Conservation (phyloP, 23 red algal genomes). For the Gracilaria vermiculophylla region DNA sequence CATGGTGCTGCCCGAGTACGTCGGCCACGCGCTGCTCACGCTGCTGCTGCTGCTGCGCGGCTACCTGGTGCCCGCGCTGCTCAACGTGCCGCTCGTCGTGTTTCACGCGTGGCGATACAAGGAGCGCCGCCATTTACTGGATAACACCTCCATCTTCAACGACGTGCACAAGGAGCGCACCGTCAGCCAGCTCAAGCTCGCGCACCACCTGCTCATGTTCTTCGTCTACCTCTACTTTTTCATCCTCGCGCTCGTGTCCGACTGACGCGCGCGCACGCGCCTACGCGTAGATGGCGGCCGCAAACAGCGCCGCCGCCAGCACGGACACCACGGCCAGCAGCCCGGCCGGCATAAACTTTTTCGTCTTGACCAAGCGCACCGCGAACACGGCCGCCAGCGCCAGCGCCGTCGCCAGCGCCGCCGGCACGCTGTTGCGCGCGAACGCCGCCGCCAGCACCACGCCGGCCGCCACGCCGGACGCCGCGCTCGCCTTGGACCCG, state of each 20-base stretch:
- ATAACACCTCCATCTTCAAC: constrained; percentile 90
- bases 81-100: constrained; percentile 72
- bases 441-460: constrained; percentile 69
- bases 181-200: constrained; percentile 78
- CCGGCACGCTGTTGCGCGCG: constrained; percentile 49
- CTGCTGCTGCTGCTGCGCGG: constrained; percentile 65
- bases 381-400: constrained; percentile 76
- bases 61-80: constrained; percentile 44
- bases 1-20: constrained; percentile 72
- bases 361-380: constrained; percentile 83
- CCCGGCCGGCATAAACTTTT: constrained; percentile 87
- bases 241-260: constrained; percentile 45
- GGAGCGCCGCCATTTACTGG: constrained; percentile 72
- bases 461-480: constrained; percentile 69
- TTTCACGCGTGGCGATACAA: constrained; percentile 67
- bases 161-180: constrained; percentile 54
- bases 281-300: constrained; percentile 47
- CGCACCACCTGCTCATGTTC: constrained; percentile 80
- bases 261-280: neutral
- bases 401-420: constrained; percentile 66
- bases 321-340: constrained; percentile 72
- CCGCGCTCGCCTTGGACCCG: constrained; percentile 54
- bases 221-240: constrained; percentile 90
- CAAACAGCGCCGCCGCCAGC: constrained; percentile 72
- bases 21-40: constrained; percentile 51